These are phyloP conservation scores for Spizellomyces sp. DNA, from an alignment of 192 early-diverging fungal genomes.

Conservation along the genomic window DNA sequence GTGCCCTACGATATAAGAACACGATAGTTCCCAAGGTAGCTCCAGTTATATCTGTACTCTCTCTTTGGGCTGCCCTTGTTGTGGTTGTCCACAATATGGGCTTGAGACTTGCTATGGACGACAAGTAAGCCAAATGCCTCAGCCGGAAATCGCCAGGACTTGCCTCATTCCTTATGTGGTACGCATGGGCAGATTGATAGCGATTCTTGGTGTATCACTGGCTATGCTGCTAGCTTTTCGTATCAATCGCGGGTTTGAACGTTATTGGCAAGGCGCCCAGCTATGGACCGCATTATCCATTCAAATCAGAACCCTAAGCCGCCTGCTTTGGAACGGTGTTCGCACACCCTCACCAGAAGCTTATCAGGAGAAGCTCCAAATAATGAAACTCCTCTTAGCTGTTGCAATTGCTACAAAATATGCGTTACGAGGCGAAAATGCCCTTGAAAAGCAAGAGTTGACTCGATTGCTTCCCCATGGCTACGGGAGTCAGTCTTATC, in stretches of 20 bases:
- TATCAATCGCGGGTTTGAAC: constrained; percentile 68
- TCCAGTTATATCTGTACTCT: constrained; percentile 12
- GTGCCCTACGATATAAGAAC: constrained; percentile 7
- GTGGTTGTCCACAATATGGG: background rate
- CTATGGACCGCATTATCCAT: constrained; percentile 65
- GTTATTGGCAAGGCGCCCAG: constrained; percentile 84
- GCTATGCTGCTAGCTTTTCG: constrained; percentile 75
- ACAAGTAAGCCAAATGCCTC: constrained; percentile 7
- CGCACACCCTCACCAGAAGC: background rate
- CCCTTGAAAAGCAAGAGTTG: constrained; percentile 48
- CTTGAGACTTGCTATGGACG: constrained; percentile 13
- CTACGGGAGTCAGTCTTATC: constrained; percentile 49
- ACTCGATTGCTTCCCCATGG: constrained; percentile 60
- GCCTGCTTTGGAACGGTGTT: constrained; percentile 68
- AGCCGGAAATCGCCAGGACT: no score
- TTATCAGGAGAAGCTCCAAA: constrained; percentile 60
- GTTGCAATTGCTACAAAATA: constrained; percentile 79
- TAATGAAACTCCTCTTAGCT: constrained; percentile 72
- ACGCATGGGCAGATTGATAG: constrained; percentile 28
- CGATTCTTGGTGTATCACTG: constrained; percentile 37
- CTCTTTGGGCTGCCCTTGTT: background rate
- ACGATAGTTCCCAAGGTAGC: constrained; percentile 17
- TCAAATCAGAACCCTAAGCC: constrained; percentile 71
- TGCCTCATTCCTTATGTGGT: background rate
- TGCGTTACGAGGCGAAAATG: constrained; percentile 66